Evolutionary conservation across 2,329 filamentous ascomycete species (phyloP).

Genomic region (Exophiala sideris): DNA sequence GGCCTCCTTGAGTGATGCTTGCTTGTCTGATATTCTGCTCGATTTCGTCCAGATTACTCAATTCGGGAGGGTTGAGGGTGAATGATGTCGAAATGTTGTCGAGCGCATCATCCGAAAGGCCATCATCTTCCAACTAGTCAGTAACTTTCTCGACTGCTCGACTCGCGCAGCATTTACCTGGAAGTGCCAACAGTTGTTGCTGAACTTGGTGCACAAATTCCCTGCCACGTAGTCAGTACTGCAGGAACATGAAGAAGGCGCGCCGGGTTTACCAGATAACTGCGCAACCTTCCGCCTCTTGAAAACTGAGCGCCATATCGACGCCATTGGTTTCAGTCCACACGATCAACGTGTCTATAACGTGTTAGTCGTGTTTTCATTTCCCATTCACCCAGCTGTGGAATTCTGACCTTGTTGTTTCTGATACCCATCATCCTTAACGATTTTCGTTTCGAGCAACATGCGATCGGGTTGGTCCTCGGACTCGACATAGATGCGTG

Average conservation of each 20-base stretch:
- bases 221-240: constrained; percentile 50
- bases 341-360: constrained; percentile 86
- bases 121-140: constrained; percentile 63
- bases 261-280: constrained; percentile 71
- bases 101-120: constrained; percentile 80
- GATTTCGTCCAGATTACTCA: constrained; percentile 80
- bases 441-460: constrained; percentile 83
- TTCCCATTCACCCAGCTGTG: constrained; percentile 1
- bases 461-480: constrained; percentile 84
- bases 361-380: constrained; percentile 29
- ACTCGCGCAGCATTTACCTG: too few species aligned
- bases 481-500: constrained; percentile 84
- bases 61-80: constrained; percentile 71
- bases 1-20: constrained; percentile 68
- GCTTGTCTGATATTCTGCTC: constrained; percentile 79
- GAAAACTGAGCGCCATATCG: constrained; percentile 97
- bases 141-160: not conserved
- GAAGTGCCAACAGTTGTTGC: not conserved
- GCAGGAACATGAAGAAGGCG: not conserved
- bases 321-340: constrained; percentile 91
- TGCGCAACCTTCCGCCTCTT: constrained; percentile 91
- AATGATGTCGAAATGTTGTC: constrained; percentile 67
- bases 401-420: constrained; percentile 78
- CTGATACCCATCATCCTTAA: constrained; percentile 93
- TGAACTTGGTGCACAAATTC: constrained; percentile 88